Evolutionary conservation across 139 green algal species (phyloP).

Genomic region (Chlorella sp.): DNA sequence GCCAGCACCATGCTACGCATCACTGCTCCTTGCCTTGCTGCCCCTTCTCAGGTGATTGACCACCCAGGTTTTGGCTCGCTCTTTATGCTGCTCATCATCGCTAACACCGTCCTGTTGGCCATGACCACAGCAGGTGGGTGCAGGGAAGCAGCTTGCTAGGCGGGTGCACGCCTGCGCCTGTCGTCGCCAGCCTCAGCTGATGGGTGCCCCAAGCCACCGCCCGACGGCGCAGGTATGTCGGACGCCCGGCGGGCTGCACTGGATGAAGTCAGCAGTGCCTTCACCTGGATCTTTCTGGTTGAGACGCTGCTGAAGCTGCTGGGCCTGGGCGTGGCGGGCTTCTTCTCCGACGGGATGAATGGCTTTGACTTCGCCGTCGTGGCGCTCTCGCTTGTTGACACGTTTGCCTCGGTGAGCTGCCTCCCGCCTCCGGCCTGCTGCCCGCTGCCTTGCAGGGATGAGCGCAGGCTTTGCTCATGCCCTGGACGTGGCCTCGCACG

Average conservation of each 20-base stretch:
- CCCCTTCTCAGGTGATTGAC: constrained; percentile 35
- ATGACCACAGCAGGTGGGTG: constrained; percentile 43
- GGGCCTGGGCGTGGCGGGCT: constrained; percentile 63
- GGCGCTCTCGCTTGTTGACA: constrained; percentile 41
- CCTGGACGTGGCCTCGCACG: constrained; percentile 55
- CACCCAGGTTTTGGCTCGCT: constrained; percentile 56
- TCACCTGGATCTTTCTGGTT: constrained; percentile 73
- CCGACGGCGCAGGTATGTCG: constrained; percentile 36
- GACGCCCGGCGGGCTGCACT: constrained; percentile 24
- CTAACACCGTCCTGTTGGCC: constrained; percentile 78
- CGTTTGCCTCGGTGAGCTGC: constrained; percentile 40
- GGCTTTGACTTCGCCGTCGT: constrained; percentile 78
- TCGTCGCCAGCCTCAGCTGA: too few relatives aligned
- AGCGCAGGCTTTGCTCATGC: not conserved
- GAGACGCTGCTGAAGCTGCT: constrained; percentile 74
- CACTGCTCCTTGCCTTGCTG: not conserved
- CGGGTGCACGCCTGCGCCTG: too few relatives aligned
- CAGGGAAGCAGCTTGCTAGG: too few relatives aligned
- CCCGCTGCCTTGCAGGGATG: constrained; percentile 38
- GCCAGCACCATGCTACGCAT: not conserved
- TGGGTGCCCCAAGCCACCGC: not conserved
- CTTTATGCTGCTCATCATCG: constrained; percentile 71
- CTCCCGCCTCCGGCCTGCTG: not conserved
- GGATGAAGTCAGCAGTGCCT: constrained; percentile 55
- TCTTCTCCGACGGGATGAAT: constrained; percentile 72